Conservation (phyloP, 2,329 filamentous ascomycete genomes). For the Clarireedia hainanense region DNA sequence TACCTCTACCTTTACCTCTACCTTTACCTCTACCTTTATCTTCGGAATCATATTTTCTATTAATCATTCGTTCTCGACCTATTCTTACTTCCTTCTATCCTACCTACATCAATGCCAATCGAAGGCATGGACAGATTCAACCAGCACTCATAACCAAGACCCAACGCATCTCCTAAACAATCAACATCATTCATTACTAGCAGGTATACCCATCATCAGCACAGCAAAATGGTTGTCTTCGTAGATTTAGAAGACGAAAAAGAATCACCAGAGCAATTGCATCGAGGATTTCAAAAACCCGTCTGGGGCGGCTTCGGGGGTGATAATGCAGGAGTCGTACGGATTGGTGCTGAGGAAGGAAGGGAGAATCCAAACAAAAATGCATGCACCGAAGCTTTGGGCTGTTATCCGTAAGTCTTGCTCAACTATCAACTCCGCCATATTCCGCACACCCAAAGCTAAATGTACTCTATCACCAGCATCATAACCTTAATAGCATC, state of each 20-base stretch:
- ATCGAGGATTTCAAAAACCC: slow-evolving; percentile 11
- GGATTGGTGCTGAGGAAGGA: slow-evolving; percentile 1
- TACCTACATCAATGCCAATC: slow-evolving; percentile 12
- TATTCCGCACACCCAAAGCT: slow-evolving; percentile 7
- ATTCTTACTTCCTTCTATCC: slow-evolving; percentile 17
- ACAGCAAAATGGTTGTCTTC: slow-evolving; percentile 27
- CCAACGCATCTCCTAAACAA: too few species aligned
- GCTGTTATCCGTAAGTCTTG: slow-evolving; percentile 59
- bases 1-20: too few species aligned
- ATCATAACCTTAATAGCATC: slow-evolving; percentile 69
- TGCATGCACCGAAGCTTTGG: slow-evolving; percentile 53
- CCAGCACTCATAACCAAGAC: too few species aligned
- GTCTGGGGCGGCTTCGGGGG: slow-evolving; percentile 8
- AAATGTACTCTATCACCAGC: slow-evolving; percentile 38
- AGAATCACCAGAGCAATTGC: slow-evolving; percentile 22
- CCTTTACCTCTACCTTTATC: too few species aligned
- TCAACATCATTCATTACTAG: neutral
- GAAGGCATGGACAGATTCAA: neutral
- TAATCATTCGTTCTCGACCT: slow-evolving; percentile 1
- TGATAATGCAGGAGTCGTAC: neutral
- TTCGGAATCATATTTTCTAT: too few species aligned
- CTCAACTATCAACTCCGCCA: slow-evolving; percentile 25
- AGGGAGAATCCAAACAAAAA: slow-evolving; percentile 42
- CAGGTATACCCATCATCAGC: neutral
- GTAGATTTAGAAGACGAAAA: slow-evolving; percentile 28